Conservation (phyloP, 2,329 filamentous ascomycete genomes). For the Alternaria rosae region DNA sequence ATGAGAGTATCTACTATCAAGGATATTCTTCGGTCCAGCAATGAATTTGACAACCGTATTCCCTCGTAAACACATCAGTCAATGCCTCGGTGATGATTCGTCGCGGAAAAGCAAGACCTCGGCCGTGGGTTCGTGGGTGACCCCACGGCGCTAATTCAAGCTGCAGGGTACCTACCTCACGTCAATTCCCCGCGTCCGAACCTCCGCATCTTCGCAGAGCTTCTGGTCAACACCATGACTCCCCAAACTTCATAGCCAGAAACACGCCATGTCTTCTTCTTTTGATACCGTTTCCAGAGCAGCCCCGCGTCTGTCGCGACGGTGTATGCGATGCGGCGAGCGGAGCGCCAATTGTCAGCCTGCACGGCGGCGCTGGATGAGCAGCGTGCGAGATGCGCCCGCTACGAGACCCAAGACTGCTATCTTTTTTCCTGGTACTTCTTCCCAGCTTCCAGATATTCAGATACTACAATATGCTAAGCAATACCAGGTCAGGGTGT, state of each 20-base stretch:
- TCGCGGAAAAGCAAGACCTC: slow-evolving; percentile 10
- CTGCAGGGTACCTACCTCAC: slow-evolving; percentile 1
- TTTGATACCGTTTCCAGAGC: slow-evolving; percentile 17
- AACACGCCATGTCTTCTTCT: slow-evolving; percentile 26
- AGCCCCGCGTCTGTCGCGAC: slow-evolving; percentile 18
- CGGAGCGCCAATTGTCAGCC: slow-evolving; percentile 11
- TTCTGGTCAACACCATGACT: slow-evolving; percentile 13
- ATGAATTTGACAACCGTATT: background rate
- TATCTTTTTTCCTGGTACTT: slow-evolving; percentile 50
- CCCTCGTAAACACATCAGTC: background rate
- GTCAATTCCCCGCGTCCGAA: slow-evolving; percentile 10
- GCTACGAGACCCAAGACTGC: slow-evolving; percentile 47
- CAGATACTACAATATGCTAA: slow-evolving; percentile 16
- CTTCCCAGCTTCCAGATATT: background rate
- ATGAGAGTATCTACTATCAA: background rate
- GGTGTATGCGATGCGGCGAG: slow-evolving; percentile 31
- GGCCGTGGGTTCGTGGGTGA: slow-evolving; percentile 4
- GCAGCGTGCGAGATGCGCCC: slow-evolving; percentile 27
- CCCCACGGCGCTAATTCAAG: slow-evolving; percentile 10
- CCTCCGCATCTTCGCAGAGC: slow-evolving; percentile 19
- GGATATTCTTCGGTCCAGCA: background rate
- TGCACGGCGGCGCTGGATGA: slow-evolving; percentile 38
- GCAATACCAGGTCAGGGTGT: slow-evolving; percentile 76
- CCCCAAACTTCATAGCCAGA: slow-evolving; percentile 1
- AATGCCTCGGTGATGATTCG: background rate